phyloP scores from a whole-genome alignment of 768 basidiomycete species.

The Auricularia auricula-judae region DNA sequence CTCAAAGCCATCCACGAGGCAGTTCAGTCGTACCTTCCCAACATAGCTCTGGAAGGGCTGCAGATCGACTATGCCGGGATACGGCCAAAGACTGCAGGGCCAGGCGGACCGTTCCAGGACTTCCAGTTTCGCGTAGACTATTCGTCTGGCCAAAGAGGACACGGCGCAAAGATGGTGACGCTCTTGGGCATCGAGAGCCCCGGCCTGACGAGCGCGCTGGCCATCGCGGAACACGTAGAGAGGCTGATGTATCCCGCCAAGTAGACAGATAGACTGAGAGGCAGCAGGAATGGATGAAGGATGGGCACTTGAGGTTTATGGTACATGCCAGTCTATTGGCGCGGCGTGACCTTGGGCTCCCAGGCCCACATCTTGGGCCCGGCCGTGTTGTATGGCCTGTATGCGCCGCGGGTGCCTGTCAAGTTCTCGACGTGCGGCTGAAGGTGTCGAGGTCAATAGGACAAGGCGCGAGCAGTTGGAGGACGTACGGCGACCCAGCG shows the following conservation, averaged over 20 bases:
- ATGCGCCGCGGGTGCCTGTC: conserved; percentile 89
- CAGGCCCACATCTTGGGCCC: conserved; percentile 72
- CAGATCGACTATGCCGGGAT: conserved; percentile 78
- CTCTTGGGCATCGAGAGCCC: conserved; percentile 88
- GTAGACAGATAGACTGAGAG: conserved; percentile 28
- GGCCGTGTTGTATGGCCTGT: conserved; percentile 78
- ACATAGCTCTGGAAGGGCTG: conserved; percentile 46
- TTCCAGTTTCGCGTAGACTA: conserved; percentile 65
- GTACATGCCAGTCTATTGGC: conserved; percentile 18
- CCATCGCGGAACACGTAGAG: conserved; percentile 75
- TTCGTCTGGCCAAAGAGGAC: conserved; percentile 24
- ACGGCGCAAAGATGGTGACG: conserved; percentile 51
- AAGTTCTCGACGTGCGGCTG: conserved; percentile 82
- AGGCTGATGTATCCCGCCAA: conserved; percentile 18
- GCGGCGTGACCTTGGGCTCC: conserved; percentile 59
- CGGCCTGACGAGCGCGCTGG: conserved; percentile 78
- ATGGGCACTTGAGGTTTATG: background rate
- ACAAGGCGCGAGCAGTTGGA: background rate
- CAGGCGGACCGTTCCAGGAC: conserved; percentile 69
- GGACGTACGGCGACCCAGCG: conserved; percentile 74
- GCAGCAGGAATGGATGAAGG: conserved; percentile 10
- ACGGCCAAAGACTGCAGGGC: conserved; percentile 76
- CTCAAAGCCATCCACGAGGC: conserved; percentile 57
- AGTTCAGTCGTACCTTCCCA: conserved; percentile 65
- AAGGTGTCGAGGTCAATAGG: background rate